Evolutionary conservation across 352 stramenopile genomes (phyloP).

Genomic region (Phytophthora europaea): DNA sequence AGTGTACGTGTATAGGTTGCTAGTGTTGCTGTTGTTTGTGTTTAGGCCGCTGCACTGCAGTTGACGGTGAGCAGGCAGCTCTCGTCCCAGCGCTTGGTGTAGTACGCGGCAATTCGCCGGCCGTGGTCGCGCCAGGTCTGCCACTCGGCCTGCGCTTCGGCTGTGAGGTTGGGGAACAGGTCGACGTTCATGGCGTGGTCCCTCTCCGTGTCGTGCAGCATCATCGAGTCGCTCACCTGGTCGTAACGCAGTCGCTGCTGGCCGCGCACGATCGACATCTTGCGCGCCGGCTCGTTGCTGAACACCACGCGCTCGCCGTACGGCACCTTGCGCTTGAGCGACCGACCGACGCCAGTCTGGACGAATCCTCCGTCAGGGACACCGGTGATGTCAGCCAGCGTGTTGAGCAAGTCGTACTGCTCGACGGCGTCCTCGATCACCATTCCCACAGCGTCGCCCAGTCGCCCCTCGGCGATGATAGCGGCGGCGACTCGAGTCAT

Average conservation of each 20-base stretch:
- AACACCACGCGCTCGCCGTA: conserved; percentile 53
- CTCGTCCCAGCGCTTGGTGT: conserved; percentile 56
- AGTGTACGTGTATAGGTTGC: neutral
- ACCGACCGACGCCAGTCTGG: conserved; percentile 46
- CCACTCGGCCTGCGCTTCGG: conserved; percentile 29
- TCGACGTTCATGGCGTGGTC: conserved; percentile 51
- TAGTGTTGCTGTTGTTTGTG: neutral
- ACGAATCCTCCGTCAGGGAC: conserved; percentile 43
- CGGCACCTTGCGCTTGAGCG: conserved; percentile 49
- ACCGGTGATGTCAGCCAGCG: conserved; percentile 46
- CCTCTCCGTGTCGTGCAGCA: conserved; percentile 45
- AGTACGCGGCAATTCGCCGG: conserved; percentile 57
- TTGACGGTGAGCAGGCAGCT: conserved; percentile 48
- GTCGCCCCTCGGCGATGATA: conserved; percentile 46
- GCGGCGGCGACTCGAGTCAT: conserved; percentile 41
- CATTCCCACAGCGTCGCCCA: conserved; percentile 37
- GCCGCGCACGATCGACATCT: conserved; percentile 48
- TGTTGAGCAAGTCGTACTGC: conserved; percentile 58
- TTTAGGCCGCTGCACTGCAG: conserved; percentile 21
- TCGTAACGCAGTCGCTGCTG: conserved; percentile 57
- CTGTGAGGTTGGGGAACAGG: conserved; percentile 40
- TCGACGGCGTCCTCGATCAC: conserved; percentile 42
- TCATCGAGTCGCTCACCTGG: conserved; percentile 33
- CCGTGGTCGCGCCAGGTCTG: conserved; percentile 34
- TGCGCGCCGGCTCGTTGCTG: conserved; percentile 60